Evolutionary conservation across 768 basidiomycete genomes (phyloP).

Genomic region (Boletellus sp.): DNA sequence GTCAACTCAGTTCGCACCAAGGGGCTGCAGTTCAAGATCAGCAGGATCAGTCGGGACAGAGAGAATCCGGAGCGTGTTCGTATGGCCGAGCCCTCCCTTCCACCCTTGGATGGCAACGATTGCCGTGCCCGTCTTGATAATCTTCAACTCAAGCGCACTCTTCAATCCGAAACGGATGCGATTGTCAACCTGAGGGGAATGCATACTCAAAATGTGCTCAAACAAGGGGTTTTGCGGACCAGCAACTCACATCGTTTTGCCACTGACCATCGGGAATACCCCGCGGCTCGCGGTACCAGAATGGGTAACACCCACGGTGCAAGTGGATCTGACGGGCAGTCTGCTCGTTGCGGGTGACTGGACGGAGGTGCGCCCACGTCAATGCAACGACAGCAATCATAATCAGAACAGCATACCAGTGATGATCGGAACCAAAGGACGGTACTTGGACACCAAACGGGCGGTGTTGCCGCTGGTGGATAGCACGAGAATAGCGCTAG

Average conservation of each 20-base stretch:
- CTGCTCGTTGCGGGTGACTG: constrained; percentile 94
- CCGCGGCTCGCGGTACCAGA: constrained; percentile 94
- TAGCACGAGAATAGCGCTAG: constrained; percentile 91
- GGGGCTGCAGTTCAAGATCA: constrained; percentile 71
- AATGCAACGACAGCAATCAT: background rate
- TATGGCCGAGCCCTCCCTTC: constrained; percentile 97
- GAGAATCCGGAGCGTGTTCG: constrained; percentile 84
- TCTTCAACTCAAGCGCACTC: constrained; percentile 75
- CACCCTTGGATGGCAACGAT: constrained; percentile 98
- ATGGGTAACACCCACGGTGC: constrained; percentile 94
- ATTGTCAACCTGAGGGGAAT: constrained; percentile 65
- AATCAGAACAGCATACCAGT: constrained; percentile 55
- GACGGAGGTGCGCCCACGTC: constrained; percentile 1
- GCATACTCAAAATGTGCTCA: constrained; percentile 9
- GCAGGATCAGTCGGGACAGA: constrained; percentile 78
- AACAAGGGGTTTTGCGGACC: background rate
- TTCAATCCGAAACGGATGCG: constrained; percentile 86
- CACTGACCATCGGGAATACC: constrained; percentile 86
- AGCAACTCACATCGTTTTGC: constrained; percentile 85
- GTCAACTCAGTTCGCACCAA: constrained; percentile 32
- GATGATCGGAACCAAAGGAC: constrained; percentile 90
- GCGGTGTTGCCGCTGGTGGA: constrained; percentile 97
- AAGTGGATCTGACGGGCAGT: constrained; percentile 96
- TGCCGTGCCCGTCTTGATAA: constrained; percentile 85
- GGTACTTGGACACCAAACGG: constrained; percentile 93